Conservation (phyloP, 2,329 filamentous ascomycete species). For the Neocucurbitaria cava region DNA sequence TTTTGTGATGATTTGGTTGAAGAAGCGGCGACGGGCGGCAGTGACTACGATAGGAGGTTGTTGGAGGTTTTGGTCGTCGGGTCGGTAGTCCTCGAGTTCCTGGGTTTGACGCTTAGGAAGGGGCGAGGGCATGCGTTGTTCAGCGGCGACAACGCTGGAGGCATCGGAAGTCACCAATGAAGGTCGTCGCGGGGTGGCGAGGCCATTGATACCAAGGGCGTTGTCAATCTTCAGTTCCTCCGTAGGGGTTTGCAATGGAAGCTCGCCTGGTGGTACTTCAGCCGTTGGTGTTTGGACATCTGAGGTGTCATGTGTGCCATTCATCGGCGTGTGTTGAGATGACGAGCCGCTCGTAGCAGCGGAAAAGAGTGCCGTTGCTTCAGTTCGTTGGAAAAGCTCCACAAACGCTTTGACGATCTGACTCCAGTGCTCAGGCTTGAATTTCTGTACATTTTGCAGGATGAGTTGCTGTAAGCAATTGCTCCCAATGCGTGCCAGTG, state of each 20-base stretch:
- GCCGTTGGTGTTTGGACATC: slow-evolving; percentile 52
- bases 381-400: slow-evolving; percentile 92
- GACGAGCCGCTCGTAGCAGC: slow-evolving; percentile 65
- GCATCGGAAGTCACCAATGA: slow-evolving; percentile 42
- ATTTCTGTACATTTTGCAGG: slow-evolving; percentile 93
- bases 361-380: slow-evolving; percentile 93
- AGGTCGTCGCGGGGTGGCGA: slow-evolving; percentile 35
- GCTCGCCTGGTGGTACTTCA: slow-evolving; percentile 41
- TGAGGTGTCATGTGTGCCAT: slow-evolving; percentile 53
- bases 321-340: slow-evolving; percentile 56
- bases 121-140: slow-evolving; percentile 42
- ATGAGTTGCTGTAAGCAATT: slow-evolving; percentile 98
- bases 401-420: slow-evolving; percentile 97
- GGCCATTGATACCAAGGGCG: slow-evolving; percentile 54
- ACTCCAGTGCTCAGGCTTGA: slow-evolving; percentile 84
- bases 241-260: slow-evolving; percentile 43
- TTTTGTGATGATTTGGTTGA: slow-evolving; percentile 98
- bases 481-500: slow-evolving; percentile 95
- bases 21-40: slow-evolving; percentile 89
- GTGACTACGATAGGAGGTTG: slow-evolving; percentile 93
- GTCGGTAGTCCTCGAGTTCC: slow-evolving; percentile 85
- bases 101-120: slow-evolving; percentile 47
- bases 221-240: slow-evolving; percentile 45
- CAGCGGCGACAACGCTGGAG: slow-evolving; percentile 20
- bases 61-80: slow-evolving; percentile 69